Evolutionary conservation across 495 filamentous ascomycete species (phyloP).

Genomic region (Cercophora samala): DNA sequence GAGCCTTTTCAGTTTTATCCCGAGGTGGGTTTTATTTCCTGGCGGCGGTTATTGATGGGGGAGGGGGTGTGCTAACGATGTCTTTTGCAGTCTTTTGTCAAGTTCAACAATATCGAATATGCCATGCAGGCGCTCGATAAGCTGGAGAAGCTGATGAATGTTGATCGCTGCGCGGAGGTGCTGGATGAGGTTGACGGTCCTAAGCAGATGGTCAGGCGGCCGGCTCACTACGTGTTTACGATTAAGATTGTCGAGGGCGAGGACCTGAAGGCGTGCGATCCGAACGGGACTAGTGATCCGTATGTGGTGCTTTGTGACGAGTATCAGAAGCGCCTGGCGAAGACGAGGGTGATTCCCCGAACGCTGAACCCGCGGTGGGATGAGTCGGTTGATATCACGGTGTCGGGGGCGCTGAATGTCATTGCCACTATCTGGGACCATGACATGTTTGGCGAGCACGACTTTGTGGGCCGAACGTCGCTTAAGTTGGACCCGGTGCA

Average conservation of each 20-base stretch:
- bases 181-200: constrained; percentile 61
- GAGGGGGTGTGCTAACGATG: background rate
- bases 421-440: constrained; percentile 99
- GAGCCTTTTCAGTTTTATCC: constrained; percentile 98
- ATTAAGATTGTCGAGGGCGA: constrained; percentile 99
- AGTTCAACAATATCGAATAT: constrained; percentile 96
- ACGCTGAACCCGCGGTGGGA: constrained; percentile 97
- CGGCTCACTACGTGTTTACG: constrained; percentile 90
- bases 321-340: constrained; percentile 94
- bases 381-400: constrained; percentile 93
- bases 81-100: constrained; percentile 75
- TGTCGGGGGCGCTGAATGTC: constrained; percentile 84
- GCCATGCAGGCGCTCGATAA: constrained; percentile 86
- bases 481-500: constrained; percentile 92
- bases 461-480: constrained; percentile 91
- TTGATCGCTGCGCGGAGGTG: constrained; percentile 87
- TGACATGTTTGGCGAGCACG: constrained; percentile 95
- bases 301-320: constrained; percentile 97
- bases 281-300: constrained; percentile 89
- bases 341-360: constrained; percentile 87
- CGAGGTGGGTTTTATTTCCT: constrained; percentile 58
- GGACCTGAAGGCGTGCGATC: constrained; percentile 95
- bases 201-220: constrained; percentile 51
- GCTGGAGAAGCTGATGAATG: constrained; percentile 83
- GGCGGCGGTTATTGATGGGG: background rate